These are phyloP conservation scores for Suillus weaverae DNA, from an alignment of 768 basidiomycete species.

Conservation along the genomic window DNA sequence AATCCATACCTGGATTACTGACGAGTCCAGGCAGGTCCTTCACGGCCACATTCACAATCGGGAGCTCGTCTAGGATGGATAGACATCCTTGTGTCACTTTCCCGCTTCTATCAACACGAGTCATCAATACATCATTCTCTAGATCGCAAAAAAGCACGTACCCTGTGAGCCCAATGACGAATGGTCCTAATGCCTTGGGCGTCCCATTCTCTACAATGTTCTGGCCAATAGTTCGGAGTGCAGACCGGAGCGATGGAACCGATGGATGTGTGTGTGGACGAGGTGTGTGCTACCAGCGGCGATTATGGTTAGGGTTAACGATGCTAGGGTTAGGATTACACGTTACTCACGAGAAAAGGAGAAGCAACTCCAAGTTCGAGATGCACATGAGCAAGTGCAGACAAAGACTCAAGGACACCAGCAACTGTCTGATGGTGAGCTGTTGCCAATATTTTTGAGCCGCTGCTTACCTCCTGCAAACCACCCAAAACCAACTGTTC, in stretches of 20 bases:
- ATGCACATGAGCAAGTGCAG: slow-evolving; percentile 74
- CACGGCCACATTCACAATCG: slow-evolving; percentile 55
- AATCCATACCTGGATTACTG: slow-evolving; percentile 44
- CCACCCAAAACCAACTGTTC: slow-evolving; percentile 90
- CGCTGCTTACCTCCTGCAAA: slow-evolving; percentile 75
- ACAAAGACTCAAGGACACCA: slow-evolving; percentile 80
- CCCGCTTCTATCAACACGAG: slow-evolving; percentile 52
- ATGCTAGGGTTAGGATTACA: background rate
- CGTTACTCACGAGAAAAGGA: slow-evolving; percentile 72
- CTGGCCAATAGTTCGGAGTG: slow-evolving; percentile 58
- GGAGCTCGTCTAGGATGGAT: slow-evolving; percentile 70
- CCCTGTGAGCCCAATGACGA: slow-evolving; percentile 85
- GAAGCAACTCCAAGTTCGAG: slow-evolving; percentile 78
- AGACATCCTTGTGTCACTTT: slow-evolving; percentile 81
- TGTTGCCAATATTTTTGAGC: background rate
- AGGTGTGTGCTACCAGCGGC: slow-evolving; percentile 54
- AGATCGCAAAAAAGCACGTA: slow-evolving; percentile 31
- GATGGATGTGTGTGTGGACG: slow-evolving; percentile 75
- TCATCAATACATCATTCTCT: slow-evolving; percentile 4
- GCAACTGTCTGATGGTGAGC: slow-evolving; percentile 53
- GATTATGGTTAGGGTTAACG: background rate
- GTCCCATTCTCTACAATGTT: slow-evolving; percentile 58
- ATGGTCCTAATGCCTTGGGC: slow-evolving; percentile 66
- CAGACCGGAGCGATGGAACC: slow-evolving; percentile 48
- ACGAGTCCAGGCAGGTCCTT: slow-evolving; percentile 60